Percentiles rank a stretch among this genome's conserved stretches.
These are phyloP conservation scores for Chaetoceros muelleri DNA, from an alignment of 108 stramenopile species.

Conservation along the genomic window DNA sequence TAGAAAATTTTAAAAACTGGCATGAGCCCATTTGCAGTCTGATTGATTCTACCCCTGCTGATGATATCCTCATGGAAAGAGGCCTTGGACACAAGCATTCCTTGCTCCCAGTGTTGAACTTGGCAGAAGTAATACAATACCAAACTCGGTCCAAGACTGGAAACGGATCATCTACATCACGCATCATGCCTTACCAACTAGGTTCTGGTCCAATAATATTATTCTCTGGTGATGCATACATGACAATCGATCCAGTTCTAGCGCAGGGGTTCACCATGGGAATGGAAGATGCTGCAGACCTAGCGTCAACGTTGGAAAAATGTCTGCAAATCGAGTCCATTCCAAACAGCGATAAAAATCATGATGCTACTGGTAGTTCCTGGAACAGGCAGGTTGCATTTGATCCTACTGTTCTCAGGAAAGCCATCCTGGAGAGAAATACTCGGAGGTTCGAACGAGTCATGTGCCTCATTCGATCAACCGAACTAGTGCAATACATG, in stretches of 20 bases:
- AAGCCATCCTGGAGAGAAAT: conserved; percentile 37
- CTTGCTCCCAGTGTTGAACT: conserved; percentile 52
- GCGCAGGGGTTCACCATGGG: conserved; percentile 82
- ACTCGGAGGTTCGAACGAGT: conserved; percentile 35
- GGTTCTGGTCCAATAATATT: conserved; percentile 57
- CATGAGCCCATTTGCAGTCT: conserved; percentile 66
- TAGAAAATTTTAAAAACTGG: conserved; percentile 68
- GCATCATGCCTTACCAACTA: conserved; percentile 11
- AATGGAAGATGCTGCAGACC: conserved; percentile 67
- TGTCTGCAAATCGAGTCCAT: conserved; percentile 11
- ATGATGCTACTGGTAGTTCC: conserved; percentile 5
- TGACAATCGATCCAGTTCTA: conserved; percentile 83
- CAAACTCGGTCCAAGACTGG: conserved; percentile 2
- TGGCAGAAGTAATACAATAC: conserved; percentile 37
- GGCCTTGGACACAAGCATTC: conserved; percentile 65
- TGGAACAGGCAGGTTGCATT: no score
- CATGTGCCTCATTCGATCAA: conserved; percentile 58
- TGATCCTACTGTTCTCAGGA: conserved; percentile 37
- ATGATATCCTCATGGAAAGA: conserved; percentile 64
- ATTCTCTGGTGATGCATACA: conserved; percentile 71
- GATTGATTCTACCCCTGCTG: conserved; percentile 69
- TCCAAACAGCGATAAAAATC: neutral
- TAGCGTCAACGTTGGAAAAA: conserved; percentile 29
- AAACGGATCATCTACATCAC: conserved; percentile 1
- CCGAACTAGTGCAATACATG: conserved; percentile 69